Percentiles rank a stretch among this genome's conserved stretches.
Evolutionary conservation across 768 basidiomycete species (phyloP).

Genomic region (Suillus spraguei): DNA sequence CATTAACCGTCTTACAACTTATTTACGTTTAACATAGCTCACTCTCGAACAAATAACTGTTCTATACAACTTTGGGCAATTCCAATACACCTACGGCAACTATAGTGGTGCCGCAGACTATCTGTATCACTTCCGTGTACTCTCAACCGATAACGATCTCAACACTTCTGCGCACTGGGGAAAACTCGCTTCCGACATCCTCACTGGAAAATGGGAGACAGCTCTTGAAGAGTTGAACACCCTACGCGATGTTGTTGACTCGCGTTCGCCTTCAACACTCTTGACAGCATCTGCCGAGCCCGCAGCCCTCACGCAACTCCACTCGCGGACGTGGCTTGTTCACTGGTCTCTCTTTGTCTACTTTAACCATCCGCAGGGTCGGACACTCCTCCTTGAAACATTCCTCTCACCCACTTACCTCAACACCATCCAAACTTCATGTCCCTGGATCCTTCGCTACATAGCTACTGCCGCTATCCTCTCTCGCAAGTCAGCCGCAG

Average conservation of each 20-base stretch:
- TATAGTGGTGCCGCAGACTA: conserved; percentile 97
- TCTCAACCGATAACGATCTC: conserved; percentile 91
- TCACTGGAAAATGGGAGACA: conserved; percentile 93
- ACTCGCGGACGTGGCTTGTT: conserved; percentile 93
- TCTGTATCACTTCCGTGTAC: conserved; percentile 97
- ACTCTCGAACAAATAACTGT: conserved; percentile 94
- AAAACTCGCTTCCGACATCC: conserved; percentile 95
- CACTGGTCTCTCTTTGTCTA: conserved; percentile 99
- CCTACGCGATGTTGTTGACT: conserved; percentile 90
- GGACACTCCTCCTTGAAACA: conserved; percentile 77
- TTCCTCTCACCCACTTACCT: conserved; percentile 97
- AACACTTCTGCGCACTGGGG: conserved; percentile 99
- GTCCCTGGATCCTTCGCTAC: conserved; percentile 94
- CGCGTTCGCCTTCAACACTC: conserved; percentile 52
- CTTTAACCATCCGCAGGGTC: conserved; percentile 93
- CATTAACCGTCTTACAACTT: conserved; percentile 11
- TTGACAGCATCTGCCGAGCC: too few relatives aligned
- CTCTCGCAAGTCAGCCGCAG: conserved; percentile 72
- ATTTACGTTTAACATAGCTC: conserved; percentile 53
- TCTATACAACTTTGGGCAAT: conserved; percentile 97
- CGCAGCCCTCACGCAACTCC: conserved; percentile 49
- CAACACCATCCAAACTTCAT: conserved; percentile 97
- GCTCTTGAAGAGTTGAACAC: conserved; percentile 95
- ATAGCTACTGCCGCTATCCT: conserved; percentile 94
- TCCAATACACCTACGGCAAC: conserved; percentile 98